Evolutionary conservation across 441 rosid genomes (phyloP), one percentile per base, ranked within the genome.

Genomic region (Geranium incanum): DNA sequence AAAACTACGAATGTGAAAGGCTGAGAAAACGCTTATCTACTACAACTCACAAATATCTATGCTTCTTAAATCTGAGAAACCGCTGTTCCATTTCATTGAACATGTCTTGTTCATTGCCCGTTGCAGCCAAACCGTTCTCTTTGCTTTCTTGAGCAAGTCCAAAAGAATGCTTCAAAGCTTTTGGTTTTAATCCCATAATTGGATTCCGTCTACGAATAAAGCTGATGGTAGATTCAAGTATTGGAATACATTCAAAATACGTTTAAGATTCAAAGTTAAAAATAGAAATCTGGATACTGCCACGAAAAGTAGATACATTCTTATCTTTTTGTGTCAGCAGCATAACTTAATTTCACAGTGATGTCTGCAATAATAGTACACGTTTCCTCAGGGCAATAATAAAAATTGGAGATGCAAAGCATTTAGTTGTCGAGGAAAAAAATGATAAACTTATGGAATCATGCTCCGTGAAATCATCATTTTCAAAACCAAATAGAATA

Each of bases 41-140:
- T 59, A 62, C 66, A 67, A 57, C 89, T 66, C 77, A 86, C 90
- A 85, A 39, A 78, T 82, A 86, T 45, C 80, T 85, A 71, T 82
- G 81, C 75, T 73, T 78, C 82, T 83, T 88, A 72, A 88, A 86
- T 38, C 78, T 72, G 36, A 86, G 74, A 79, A 88, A 88, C 67
- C 90, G 85, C 52, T 76, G 84, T 75, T 81, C 82, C 78, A 88
- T 79, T 70, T 82, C 85, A 16, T 76, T 72, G n/a, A 81, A 84
- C 67, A 60, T 43, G 75, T 78, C 73, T 33, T 23, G 19, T 19
- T 72, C 70, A 13, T 23, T 52, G 1, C 33, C 69, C 68, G 66
- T 50, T 72, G 69, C 62, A 19, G 72, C 70, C 63, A 23, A 21
- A 43, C 62, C 52, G 55, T 71, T 67, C 65, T 50, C 78, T 71